phyloP scores from a whole-genome alignment of 768 basidiomycete species.

The Trametes maxima region DNA sequence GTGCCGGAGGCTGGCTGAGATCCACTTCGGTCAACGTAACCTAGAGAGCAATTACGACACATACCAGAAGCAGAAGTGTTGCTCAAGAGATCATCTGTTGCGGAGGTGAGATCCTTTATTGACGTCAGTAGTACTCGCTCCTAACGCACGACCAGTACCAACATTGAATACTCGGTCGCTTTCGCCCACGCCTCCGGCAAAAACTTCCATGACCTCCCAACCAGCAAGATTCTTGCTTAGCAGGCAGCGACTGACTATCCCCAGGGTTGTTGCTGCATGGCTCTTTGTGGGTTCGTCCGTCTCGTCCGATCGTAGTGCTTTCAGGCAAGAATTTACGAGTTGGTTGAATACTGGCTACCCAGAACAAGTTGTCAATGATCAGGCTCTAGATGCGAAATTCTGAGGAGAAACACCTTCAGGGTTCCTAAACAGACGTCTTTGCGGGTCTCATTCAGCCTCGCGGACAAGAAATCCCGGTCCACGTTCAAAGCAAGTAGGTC shows the following conservation, averaged over 20 bases:
- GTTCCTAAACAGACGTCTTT: slow-evolving; percentile 52
- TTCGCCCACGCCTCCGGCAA: slow-evolving; percentile 59
- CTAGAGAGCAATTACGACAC: slow-evolving; percentile 3
- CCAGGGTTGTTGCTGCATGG: slow-evolving; percentile 56
- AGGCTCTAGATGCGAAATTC: neutral
- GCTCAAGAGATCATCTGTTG: slow-evolving; percentile 49
- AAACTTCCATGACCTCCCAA: slow-evolving; percentile 73
- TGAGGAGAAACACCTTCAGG: slow-evolving; percentile 21
- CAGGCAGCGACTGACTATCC: slow-evolving; percentile 48
- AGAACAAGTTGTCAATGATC: neutral
- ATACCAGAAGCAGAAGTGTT: slow-evolving; percentile 50
- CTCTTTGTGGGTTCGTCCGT: slow-evolving; percentile 39
- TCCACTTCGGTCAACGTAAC: neutral
- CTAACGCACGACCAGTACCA: slow-evolving; percentile 17
- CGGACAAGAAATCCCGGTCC: slow-evolving; percentile 48
- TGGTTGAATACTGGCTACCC: slow-evolving; percentile 53
- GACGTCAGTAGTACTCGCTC: neutral
- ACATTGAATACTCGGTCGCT: slow-evolving; percentile 65
- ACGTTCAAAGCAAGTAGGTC: slow-evolving; percentile 55
- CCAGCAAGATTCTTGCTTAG: slow-evolving; percentile 62
- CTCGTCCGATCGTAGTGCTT: slow-evolving; percentile 38
- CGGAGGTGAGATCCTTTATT: slow-evolving; percentile 50
- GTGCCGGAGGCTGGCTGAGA: slow-evolving; percentile 51
- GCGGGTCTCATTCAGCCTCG: slow-evolving; percentile 42
- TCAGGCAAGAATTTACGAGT: slow-evolving; percentile 51